Evolutionary conservation across 2,329 filamentous ascomycete genomes (phyloP), one percentile per base, ranked within the genome.

Genomic region (Sclerotiophoma versabilis): DNA sequence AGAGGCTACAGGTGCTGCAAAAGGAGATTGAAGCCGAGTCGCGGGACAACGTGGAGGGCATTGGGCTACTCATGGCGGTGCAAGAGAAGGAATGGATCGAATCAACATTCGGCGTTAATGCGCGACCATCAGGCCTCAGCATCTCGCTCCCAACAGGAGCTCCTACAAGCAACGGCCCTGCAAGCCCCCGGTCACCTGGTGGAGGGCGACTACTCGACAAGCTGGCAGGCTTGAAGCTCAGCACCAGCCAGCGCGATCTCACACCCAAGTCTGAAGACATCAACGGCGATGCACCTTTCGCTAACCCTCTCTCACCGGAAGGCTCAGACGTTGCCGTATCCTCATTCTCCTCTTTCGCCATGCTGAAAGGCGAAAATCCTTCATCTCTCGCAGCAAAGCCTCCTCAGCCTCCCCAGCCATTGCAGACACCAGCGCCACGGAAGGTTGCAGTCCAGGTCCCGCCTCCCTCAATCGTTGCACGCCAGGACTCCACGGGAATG

Each of bases 31-130:
- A 84, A 9, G 79, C 80, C 7, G 92, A 96, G 77, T 83, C 88
- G 69, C 83, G 83, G 63, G 79, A 81, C 59, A 96, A 96, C 69
- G 83, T 84, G 11, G 92, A 96, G 76, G 90, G 92, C 17, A 85
- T 96, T 15, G 92, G 90, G 1, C 77, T 96, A 50, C 86, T 91
- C 70, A 96, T 96, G 88, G 91, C 89, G 0, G 73, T 91, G 41
- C 86, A 91, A 53, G 92, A 96, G 75, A 90, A 87, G 70, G 84
- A 90, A 63, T 96, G 92, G 92, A 92, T 96, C 46, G 84, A 91
- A 67, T 81, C 87, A 39, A 91, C 92, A 64, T 96, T 96, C 73
- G 89, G 88, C 5, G 79, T 91, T 1, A 71, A 66, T 34, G 74
- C 76, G 48, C 80, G 74, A 57, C 78, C 74, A 6, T 65, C 71